Base-by-base conservation (phyloP, 2,329 filamentous ascomycete species). In the Chalara sp. region DNA sequence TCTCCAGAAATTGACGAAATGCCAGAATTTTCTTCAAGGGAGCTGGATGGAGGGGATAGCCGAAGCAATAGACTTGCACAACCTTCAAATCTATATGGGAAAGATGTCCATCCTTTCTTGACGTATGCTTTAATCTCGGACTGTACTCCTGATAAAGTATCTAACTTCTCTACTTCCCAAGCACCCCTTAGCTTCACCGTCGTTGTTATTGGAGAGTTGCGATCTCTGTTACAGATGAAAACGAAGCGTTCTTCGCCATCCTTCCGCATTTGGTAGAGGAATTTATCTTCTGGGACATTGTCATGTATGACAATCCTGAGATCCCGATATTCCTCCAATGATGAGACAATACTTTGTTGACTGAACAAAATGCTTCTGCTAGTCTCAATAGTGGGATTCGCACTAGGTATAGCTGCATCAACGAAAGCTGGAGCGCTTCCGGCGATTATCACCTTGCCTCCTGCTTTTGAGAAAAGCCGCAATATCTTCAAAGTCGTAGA, bases 151-250 rank as follows among this genome's bases (percentile, higher is more conserved):
- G 57, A 58, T 5, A 66, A 56, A 5, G 65, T 65, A 10, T 66
- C 62, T 39, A 67, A 41, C 4, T 58, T 46, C 10, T 55, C 54
- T n/a, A 65, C 51, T 5, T 59, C 48, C 64, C 64, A 67, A 6
- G 37, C 28, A 1, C 63, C 64, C 21, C 58, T 61, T 28, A 67
- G 47, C 5, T 54, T 47, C 1, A 66, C 51, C 5, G 41, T 49
- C n/a, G 60, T 60, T 21, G 58, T 50, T 6, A 56, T 46, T 0
- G 57, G 48, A 2, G 52, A 54, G 8, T 47, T 56, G 3, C 63
- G 57, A 33, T 66, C 60, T 10, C 58, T 63, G 31, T 67, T 67
- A 53, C 63, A 65, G 47, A 66, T 58, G 46, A 67, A 67, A 2
- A 65, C 48, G 37, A 61, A 66, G 6, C 58, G 56, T 8, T 62